Evolutionary conservation across 345 rosid genomes (phyloP), one percentile per base, ranked within the genome.

Genomic region (Syzygium aromaticum): DNA sequence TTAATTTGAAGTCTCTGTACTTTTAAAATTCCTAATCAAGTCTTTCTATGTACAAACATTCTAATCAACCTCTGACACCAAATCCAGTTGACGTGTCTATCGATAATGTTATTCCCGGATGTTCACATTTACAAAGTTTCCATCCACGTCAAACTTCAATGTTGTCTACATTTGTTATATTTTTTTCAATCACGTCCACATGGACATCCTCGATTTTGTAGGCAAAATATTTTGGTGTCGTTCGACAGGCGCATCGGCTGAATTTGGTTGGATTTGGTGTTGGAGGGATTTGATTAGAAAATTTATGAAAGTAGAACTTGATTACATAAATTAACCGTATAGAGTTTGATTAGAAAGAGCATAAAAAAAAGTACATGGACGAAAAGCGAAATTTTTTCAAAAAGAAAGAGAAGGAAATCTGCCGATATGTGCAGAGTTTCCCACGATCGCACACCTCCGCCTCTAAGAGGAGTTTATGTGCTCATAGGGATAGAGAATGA

Each of bases 141-240:
- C 46, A 73, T 38, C 12, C 80, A 73, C 0, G 14, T 33, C 14
- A 38, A 73, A 73, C 46, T 73, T 1, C 4, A 0, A 19, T 19
- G 8, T 33, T 19, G 2, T 17, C 0, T 67, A 8, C 23, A 33
- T 17, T 67, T 23, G 46, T 30, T 67, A 17, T 1, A 67, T 8
- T 67, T 67, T 67, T 67, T 33, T 46, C 80, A 73, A 9, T 3
- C 25, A 67, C 2, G 46, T 67, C 13, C 25, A 67, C 7, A 8
- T 17, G 0, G 46, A 67, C 7, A 33, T 13, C 14, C n/a, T 61
- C n/a, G 17, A 61, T n/a, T 61, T n/a, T n/a, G 6, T 16, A 2
- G 0, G 0, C 9, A 6, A 13, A 5, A 61, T n/a, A n/a, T 9
- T n/a, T 61, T 61, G 17, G 38, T n/a, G 9, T n/a, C 0, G 19